Conservation (phyloP, 1,284 basidiomycete genomes). For the Ceratobasidium sp. region DNA sequence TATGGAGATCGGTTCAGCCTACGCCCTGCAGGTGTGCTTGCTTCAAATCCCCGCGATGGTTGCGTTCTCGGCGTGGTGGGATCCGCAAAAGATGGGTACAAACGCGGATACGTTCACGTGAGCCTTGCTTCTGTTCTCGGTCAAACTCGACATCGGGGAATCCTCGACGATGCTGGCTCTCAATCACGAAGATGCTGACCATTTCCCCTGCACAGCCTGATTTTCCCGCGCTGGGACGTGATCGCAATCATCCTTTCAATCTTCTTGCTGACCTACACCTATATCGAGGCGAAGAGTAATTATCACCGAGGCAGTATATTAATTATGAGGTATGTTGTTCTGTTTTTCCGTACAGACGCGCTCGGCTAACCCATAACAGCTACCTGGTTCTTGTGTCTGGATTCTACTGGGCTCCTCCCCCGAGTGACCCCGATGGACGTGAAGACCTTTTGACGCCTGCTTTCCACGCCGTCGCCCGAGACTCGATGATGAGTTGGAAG, state of each 20-base stretch:
- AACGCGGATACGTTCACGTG: constrained; percentile 89
- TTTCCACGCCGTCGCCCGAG: neutral
- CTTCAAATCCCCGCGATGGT: constrained; percentile 99
- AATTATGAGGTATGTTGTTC: constrained; percentile 71
- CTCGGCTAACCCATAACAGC: constrained; percentile 50
- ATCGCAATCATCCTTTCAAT: constrained; percentile 92
- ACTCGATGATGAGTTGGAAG: constrained; percentile 23
- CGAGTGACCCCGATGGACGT: neutral
- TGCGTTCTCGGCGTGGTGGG: constrained; percentile 94
- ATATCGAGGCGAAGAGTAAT: constrained; percentile 97
- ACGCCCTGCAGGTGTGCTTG: constrained; percentile 96
- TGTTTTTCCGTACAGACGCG: neutral
- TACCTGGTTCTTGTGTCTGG: constrained; percentile 81
- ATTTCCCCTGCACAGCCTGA: constrained; percentile 65
- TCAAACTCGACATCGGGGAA: neutral
- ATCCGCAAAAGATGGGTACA: constrained; percentile 80
- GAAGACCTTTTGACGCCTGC: neutral
- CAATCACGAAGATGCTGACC: neutral
- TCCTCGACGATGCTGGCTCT: neutral
- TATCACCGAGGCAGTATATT: constrained; percentile 95
- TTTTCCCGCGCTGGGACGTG: constrained; percentile 99
- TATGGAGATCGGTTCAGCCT: constrained; percentile 99
- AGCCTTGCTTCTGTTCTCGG: constrained; percentile 42
- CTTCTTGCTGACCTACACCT: constrained; percentile 98
- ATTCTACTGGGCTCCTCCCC: constrained; percentile 72